These are phyloP conservation scores for Globisporangium uncinulatum DNA, from an alignment of 352 stramenopile genomes.

Conservation along the genomic window DNA sequence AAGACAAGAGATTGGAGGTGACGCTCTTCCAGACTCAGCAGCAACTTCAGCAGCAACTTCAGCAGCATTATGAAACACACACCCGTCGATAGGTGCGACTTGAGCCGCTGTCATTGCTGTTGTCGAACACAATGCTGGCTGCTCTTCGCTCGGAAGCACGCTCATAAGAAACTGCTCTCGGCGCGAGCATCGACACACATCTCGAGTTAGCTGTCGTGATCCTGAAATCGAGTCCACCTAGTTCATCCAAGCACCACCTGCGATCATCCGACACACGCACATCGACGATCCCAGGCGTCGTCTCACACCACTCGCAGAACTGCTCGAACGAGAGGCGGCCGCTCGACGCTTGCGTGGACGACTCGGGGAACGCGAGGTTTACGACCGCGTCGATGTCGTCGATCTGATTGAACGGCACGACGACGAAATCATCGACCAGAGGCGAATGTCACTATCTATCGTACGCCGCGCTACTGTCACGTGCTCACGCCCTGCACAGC, in stretches of 20 bases:
- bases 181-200: too few relatives aligned
- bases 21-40: too few relatives aligned
- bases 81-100: constrained; percentile 33
- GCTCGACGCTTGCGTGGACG: constrained; percentile 22
- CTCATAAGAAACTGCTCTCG: constrained; percentile 84
- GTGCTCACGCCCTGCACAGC: too few relatives aligned
- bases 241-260: too few relatives aligned
- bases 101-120: constrained; percentile 1
- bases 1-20: too few relatives aligned
- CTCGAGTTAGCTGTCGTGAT: too few relatives aligned
- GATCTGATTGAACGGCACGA: too few relatives aligned
- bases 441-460: too few relatives aligned
- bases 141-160: constrained; percentile 61
- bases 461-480: too few relatives aligned
- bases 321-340: constrained; percentile 82
- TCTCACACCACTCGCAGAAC: constrained; percentile 83
- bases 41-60: too few relatives aligned
- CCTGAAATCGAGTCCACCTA: too few relatives aligned
- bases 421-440: too few relatives aligned
- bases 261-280: constrained; percentile 27
- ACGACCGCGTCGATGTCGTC: constrained; percentile 82
- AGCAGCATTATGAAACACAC: neutral
- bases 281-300: constrained; percentile 67
- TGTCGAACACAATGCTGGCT: constrained; percentile 6
- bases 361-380: constrained; percentile 57